Base-by-base conservation (phyloP, 345 rosid species). In the Lepidium didymum region DNA sequence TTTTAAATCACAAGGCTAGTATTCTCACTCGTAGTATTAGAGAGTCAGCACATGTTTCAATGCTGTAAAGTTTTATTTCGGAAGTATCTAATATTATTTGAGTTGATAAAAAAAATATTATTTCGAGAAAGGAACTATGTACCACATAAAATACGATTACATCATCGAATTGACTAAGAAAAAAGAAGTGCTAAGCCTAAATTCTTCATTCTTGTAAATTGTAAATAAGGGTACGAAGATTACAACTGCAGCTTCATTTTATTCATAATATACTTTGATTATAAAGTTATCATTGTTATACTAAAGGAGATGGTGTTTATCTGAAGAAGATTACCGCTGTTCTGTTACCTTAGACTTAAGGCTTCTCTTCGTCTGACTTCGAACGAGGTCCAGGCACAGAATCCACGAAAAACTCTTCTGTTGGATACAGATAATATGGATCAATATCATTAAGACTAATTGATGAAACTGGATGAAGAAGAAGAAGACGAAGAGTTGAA, bases 381-480 rank as follows among this genome's bases (percentile, higher is more conserved):
- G 88, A 83, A 71, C 84, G 81, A 36, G 81, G 92, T 64, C 88
- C 96, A 4, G 96, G 97, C 70, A 83, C 87, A 1, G 96, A 83
- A 79, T 94, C 97, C 61, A 81, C 99, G 66, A 94, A 89, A 76
- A 82, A 94, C 80, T 91, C 97, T 80, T 89, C 99, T 74, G 77
- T 90, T 44, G n/a, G 10, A 50, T 19, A 6, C 57, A 14, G 37
- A 49, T 12, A 33, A 49, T 12, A 18, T 1, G 15, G 36, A 34
- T 23, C 35, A 7, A 15, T 12, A 33, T 45, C 21, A 25, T 41
- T 10, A 25, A 59, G 64, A 59, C 36, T 25, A 13, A 35, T 25
- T 27, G 21, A 49, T 25, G 64, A 44, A 4, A 44, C 34, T 37
- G 13, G 19, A 16, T 7, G 59, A 23, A 50, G 36, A 38, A 52